Percentiles rank a stretch among this genome's conserved stretches.
Conservation (phyloP, 306 rosid species). For the Gastrolobium bilobum region DNA sequence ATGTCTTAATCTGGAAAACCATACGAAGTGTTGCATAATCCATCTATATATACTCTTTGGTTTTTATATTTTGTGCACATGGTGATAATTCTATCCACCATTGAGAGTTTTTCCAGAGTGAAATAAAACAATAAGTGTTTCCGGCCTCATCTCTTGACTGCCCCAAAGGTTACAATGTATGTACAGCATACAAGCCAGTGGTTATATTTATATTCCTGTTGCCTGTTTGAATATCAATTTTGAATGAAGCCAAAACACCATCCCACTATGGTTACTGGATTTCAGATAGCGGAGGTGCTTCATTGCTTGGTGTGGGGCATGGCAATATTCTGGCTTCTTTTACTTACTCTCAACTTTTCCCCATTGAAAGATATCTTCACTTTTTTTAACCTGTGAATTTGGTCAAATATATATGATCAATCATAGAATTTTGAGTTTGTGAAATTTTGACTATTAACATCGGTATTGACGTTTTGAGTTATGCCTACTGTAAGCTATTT, state of each 20-base stretch:
- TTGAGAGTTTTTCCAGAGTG: constrained; percentile 1
- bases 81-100: not conserved
- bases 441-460: not conserved
- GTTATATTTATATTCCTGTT: constrained; percentile 15
- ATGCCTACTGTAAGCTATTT: constrained; percentile 29
- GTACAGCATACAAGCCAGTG: constrained; percentile 2
- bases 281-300: not conserved
- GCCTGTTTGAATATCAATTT: not conserved
- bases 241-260: not conserved
- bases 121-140: not conserved
- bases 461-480: constrained; percentile 19
- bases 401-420: not conserved
- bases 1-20: constrained; percentile 8
- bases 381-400: constrained; percentile 12
- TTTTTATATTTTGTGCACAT: constrained; percentile 10
- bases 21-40: not conserved
- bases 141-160: constrained; percentile 19
- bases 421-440: constrained; percentile 24
- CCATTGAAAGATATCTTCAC: constrained; percentile 7
- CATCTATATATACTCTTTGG: not conserved
- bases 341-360: not conserved
- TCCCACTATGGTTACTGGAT: constrained; percentile 1
- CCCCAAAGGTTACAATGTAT: not conserved
- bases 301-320: not conserved
- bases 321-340: not conserved